phyloP scores from a whole-genome alignment of 2,329 filamentous ascomycete genomes.

The Incumbomyces lentus region DNA sequence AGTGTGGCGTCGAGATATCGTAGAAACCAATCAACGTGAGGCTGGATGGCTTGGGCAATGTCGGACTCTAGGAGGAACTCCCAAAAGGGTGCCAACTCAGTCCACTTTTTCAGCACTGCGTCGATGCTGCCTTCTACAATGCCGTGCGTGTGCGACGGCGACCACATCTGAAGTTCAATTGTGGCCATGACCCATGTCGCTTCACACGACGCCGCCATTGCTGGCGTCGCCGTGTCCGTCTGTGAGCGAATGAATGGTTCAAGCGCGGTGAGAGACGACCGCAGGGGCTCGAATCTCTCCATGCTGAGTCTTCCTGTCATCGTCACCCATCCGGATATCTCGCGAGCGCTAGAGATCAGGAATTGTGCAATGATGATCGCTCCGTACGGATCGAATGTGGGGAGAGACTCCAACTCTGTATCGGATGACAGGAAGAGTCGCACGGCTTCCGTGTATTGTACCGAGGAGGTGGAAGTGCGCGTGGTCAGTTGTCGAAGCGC shows the following conservation, averaged over 20 bases:
- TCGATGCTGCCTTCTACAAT: slow-evolving; percentile 31
- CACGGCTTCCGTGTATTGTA: slow-evolving; percentile 31
- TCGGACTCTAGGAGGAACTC: slow-evolving; percentile 23
- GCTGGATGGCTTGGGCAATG: slow-evolving; percentile 26
- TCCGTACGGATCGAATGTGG: slow-evolving; percentile 32
- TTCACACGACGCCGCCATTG: slow-evolving; percentile 8
- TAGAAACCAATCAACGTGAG: slow-evolving; percentile 33
- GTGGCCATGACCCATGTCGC: slow-evolving; percentile 35
- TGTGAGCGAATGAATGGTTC: slow-evolving; percentile 23
- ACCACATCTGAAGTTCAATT: slow-evolving; percentile 36
- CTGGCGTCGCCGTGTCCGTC: slow-evolving; percentile 16
- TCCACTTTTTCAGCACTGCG: slow-evolving; percentile 23
- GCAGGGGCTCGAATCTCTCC: slow-evolving; percentile 29
- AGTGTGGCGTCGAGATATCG: slow-evolving; percentile 26
- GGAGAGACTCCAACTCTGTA: slow-evolving; percentile 21
- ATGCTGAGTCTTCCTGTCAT: slow-evolving; percentile 34
- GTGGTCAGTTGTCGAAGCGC: neutral
- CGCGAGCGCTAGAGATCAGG: slow-evolving; percentile 32
- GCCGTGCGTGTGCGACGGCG: slow-evolving; percentile 31
- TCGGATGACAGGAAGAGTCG: slow-evolving; percentile 28
- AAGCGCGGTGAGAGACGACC: slow-evolving; percentile 28
- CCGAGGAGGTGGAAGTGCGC: slow-evolving; percentile 13
- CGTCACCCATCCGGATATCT: slow-evolving; percentile 35
- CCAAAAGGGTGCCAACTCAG: slow-evolving; percentile 23
- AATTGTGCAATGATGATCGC: slow-evolving; percentile 35